phyloP scores from a whole-genome alignment of 2,329 filamentous ascomycete species.

The Penicillium capsulatum region DNA sequence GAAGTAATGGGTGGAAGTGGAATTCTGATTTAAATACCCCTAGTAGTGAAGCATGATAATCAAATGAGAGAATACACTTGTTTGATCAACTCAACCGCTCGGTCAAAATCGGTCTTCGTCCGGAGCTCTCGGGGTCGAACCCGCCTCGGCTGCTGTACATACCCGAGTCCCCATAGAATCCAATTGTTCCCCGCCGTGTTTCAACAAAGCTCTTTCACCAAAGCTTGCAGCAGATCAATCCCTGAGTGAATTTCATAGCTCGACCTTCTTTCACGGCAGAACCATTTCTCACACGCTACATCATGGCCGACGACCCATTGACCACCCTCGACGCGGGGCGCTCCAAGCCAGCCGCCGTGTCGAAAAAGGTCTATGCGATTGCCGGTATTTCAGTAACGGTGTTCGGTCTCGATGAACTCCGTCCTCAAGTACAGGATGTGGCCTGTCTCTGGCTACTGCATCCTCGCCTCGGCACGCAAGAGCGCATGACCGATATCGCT shows the following conservation, averaged over 20 bases:
- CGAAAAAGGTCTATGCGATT: slow-evolving; percentile 64
- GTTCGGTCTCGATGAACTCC: slow-evolving; percentile 74
- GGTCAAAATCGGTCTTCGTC: no score
- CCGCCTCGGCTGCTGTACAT: slow-evolving; percentile 13
- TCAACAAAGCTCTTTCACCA: background rate
- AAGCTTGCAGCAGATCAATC: no score
- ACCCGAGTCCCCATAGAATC: slow-evolving; percentile 12
- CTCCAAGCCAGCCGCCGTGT: slow-evolving; percentile 47
- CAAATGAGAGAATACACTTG: no score
- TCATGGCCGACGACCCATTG: slow-evolving; percentile 36
- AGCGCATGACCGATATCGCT: slow-evolving; percentile 72
- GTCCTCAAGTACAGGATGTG: slow-evolving; percentile 51
- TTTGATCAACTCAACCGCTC: no score
- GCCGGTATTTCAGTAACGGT: slow-evolving; percentile 74
- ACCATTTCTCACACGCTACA: background rate
- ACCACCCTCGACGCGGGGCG: slow-evolving; percentile 32
- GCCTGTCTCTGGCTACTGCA: slow-evolving; percentile 91
- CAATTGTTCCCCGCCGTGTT: slow-evolving; percentile 6
- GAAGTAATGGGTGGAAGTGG: no score
- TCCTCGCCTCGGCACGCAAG: slow-evolving; percentile 65
- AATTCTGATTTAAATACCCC: no score
- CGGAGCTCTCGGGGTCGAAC: background rate
- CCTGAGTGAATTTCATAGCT: no score
- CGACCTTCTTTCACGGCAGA: no score
- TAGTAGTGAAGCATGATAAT: no score